These are phyloP conservation scores for Aegle marmelos DNA, from an alignment of 345 rosid genomes.

Conservation along the genomic window DNA sequence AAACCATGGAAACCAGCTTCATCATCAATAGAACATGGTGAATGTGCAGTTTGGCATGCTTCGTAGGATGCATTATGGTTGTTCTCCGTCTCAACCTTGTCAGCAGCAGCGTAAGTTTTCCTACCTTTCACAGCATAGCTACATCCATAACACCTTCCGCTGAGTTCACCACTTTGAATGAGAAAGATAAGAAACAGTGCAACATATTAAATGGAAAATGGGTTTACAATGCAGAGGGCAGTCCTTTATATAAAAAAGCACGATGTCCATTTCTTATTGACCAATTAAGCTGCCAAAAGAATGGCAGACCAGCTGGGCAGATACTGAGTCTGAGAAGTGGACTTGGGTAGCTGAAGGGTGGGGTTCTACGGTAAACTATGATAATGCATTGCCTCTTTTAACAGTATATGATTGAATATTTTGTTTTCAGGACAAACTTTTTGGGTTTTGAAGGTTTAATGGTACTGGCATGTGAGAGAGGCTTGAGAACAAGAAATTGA, in stretches of 20 bases:
- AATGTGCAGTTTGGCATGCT: conserved; percentile 31
- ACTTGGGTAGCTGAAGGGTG: conserved; percentile 40
- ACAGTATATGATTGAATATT: background rate
- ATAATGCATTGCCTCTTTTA: no score
- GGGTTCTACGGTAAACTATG: conserved; percentile 33
- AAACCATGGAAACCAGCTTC: conserved; percentile 11
- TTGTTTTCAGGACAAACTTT: background rate
- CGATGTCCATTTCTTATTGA: conserved; percentile 48
- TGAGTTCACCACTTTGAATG: background rate
- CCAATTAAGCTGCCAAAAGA: conserved; percentile 43
- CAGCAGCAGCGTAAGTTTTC: conserved; percentile 2
- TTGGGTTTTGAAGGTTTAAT: conserved; percentile 37
- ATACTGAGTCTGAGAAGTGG: conserved; percentile 43
- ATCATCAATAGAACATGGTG: conserved; percentile 30
- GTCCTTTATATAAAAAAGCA: conserved; percentile 25
- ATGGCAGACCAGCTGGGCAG: conserved; percentile 37
- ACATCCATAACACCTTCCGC: background rate
- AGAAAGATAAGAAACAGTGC: conserved; percentile 19
- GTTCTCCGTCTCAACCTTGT: conserved; percentile 11
- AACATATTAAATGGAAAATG: conserved; percentile 49
- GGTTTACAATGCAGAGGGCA: conserved; percentile 36
- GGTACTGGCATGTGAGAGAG: conserved; percentile 43
- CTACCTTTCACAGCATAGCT: conserved; percentile 8
- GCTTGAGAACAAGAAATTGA: conserved; percentile 45
- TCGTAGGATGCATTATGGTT: conserved; percentile 23